Percentiles rank a stretch among this genome's conserved stretches.
These are phyloP conservation scores for Globisporangium parvum DNA, from an alignment of 352 stramenopile species.

Conservation along the genomic window DNA sequence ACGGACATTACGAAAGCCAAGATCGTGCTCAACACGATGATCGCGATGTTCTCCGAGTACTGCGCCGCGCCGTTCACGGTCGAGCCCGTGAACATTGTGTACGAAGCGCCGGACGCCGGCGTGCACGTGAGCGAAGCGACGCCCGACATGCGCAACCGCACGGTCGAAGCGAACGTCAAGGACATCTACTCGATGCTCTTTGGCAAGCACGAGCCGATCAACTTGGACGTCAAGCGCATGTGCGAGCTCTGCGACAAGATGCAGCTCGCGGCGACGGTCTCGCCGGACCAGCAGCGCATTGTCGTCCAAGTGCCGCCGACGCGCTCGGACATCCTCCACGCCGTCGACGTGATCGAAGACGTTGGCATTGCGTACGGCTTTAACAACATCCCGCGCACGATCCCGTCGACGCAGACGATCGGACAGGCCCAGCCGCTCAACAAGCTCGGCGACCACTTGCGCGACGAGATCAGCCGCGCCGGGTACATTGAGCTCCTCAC, in stretches of 20 bases:
- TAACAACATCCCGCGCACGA: constrained; percentile 97
- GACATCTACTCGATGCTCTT: constrained; percentile 89
- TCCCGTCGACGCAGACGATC: constrained; percentile 95
- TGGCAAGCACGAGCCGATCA: constrained; percentile 57
- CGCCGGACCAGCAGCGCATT: constrained; percentile 64
- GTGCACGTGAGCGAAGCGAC: constrained; percentile 74
- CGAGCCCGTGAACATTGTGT: constrained; percentile 96
- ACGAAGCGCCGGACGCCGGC: constrained; percentile 87
- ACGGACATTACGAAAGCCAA: constrained; percentile 99
- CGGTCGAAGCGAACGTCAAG: constrained; percentile 78
- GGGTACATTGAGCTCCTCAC: constrained; percentile 98
- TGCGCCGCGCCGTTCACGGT: constrained; percentile 94
- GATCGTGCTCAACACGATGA: constrained; percentile 98
- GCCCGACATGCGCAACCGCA: constrained; percentile 90
- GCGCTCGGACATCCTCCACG: constrained; percentile 97
- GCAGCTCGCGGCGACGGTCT: constrained; percentile 90
- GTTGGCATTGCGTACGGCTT: constrained; percentile 99
- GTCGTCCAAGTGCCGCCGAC: constrained; percentile 95
- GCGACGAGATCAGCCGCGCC: constrained; percentile 96
- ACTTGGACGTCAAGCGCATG: constrained; percentile 87
- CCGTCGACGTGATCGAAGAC: constrained; percentile 99
- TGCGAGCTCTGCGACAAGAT: constrained; percentile 97
- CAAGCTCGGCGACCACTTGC: constrained; percentile 95
- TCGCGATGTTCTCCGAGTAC: constrained; percentile 99
- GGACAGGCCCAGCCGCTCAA: constrained; percentile 96